These are phyloP conservation scores for Pseudocercospora crystallina DNA, from an alignment of 2,329 filamentous ascomycete genomes.

Conservation along the genomic window DNA sequence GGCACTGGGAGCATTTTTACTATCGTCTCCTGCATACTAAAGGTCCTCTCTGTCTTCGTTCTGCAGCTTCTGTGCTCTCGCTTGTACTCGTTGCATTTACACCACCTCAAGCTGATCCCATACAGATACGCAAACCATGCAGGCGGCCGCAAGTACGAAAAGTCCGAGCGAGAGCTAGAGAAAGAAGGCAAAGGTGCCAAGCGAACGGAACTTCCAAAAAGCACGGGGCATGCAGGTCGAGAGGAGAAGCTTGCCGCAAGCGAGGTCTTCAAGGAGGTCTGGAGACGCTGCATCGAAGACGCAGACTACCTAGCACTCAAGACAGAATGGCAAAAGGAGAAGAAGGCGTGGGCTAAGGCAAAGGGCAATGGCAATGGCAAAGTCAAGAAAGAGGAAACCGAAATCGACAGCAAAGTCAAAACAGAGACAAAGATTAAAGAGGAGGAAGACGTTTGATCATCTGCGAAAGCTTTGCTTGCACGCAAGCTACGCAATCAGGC, in stretches of 20 bases:
- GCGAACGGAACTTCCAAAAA: constrained; percentile 44
- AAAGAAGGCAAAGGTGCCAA: constrained; percentile 24
- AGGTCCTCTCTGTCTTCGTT: no score
- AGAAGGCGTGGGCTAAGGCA: constrained; percentile 42
- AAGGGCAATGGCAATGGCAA: constrained; percentile 6
- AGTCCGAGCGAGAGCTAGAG: constrained; percentile 34
- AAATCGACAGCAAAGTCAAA: no score
- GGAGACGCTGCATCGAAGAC: constrained; percentile 48
- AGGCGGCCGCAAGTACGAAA: constrained; percentile 57
- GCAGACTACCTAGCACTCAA: constrained; percentile 49
- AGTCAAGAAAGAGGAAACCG: constrained; percentile 12
- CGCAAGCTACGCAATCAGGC: no score
- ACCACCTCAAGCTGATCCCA: no score
- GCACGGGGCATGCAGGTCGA: constrained; percentile 45
- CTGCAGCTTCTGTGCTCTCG: no score
- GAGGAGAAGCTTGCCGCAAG: constrained; percentile 54
- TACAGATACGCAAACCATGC: constrained; percentile 24
- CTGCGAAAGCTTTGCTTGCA: no score
- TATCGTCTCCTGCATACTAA: no score
- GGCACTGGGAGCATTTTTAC: no score
- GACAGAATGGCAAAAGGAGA: constrained; percentile 48
- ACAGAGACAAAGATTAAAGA: no score
- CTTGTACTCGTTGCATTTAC: no score
- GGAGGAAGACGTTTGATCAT: no score
- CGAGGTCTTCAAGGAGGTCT: constrained; percentile 50